Base-by-base conservation (phyloP, 2,329 filamentous ascomycete species). In the Penicillium freii region DNA sequence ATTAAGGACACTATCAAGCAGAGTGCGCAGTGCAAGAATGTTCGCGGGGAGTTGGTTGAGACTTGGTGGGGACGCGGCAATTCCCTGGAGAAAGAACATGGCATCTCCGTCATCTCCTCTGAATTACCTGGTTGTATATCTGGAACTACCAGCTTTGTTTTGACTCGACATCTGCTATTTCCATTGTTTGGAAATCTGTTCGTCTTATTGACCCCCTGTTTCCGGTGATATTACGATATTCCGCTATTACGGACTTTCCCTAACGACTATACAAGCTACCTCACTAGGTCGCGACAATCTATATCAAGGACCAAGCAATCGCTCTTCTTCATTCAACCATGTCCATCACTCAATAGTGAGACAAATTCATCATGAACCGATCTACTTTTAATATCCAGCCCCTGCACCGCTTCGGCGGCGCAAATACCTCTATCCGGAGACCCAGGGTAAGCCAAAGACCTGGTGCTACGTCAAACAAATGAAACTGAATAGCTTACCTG, bases 381-480 rank as follows among this genome's bases (percentile, higher is more conserved):
- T 63, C 67, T 42, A 52, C 61, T n/a, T 92, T 91, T 71, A 73
- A 84, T 25, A 84, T 92, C 59, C 84, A 89, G 65, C 89, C 89
- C n/a, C 77, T 89, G 53, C 78, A 81, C 56, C 84, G 87, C 48
- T 93, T 93, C 71, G 77, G 78, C 40, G 87, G 87, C 56, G 79
- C 80, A 48, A 88, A 85, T 69, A 84, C 89, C 59, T 82, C 88
- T 4, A 87, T 95, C 59, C 87, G 87, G 69, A 81, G 90, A 63
- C 91, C 91, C 21, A 90, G 84, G 78, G 89, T 89, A 75, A 67
- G 76, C 63, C 40, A 34, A 47, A 44, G 25, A 33, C 51, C 33
- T 17, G n/a, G 40, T 15, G 27, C 44, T 44, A 46, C 54, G 10
- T 21, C 25, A 47, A 49, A 38, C 11, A 44, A 21, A 42, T 51